A percentile compares a stretch with the other conserved stretches of the same genome.
Evolutionary conservation across 495 filamentous ascomycete species (phyloP).

Genomic region (Hypomontagnella monticulosa): DNA sequence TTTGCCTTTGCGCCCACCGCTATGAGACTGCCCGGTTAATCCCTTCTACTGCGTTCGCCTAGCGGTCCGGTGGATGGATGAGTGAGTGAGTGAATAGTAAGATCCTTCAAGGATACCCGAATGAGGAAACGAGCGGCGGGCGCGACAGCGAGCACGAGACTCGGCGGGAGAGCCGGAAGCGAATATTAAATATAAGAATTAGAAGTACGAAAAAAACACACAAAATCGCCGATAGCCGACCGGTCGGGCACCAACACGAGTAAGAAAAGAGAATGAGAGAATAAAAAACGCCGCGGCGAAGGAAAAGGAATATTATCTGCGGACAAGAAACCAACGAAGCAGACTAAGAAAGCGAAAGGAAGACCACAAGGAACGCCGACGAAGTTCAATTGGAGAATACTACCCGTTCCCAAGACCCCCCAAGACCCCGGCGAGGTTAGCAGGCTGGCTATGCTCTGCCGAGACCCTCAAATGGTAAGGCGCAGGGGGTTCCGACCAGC

Average conservation of each 20-base stretch:
- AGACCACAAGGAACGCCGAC: conserved; percentile 30
- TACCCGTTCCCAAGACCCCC: conserved; percentile 9
- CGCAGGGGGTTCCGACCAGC: conserved; percentile 23
- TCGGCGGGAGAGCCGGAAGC: conserved; percentile 11
- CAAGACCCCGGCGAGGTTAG: conserved; percentile 12
- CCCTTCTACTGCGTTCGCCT: neutral
- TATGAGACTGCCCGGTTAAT: conserved; percentile 5
- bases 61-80: neutral
- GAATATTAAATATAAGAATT: conserved; percentile 7
- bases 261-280: conserved; percentile 14
- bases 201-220: conserved; percentile 11
- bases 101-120: conserved; percentile 35
- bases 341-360: conserved; percentile 27
- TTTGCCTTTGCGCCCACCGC: neutral
- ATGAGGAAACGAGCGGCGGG: conserved; percentile 18
- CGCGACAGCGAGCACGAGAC: conserved; percentile 17
- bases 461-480: conserved; percentile 32
- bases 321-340: conserved; percentile 30
- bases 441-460: conserved; percentile 21
- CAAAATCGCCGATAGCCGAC: conserved; percentile 31
- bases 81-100: conserved; percentile 2
- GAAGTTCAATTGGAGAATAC: conserved; percentile 40
- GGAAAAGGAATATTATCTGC: neutral
- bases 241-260: conserved; percentile 22
- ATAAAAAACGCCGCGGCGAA: conserved; percentile 21